Percentiles rank a stretch among this genome's conserved stretches.
These are phyloP conservation scores for Saccharomycopsis sp. DNA, from an alignment of 805 yeast species.

Conservation along the genomic window DNA sequence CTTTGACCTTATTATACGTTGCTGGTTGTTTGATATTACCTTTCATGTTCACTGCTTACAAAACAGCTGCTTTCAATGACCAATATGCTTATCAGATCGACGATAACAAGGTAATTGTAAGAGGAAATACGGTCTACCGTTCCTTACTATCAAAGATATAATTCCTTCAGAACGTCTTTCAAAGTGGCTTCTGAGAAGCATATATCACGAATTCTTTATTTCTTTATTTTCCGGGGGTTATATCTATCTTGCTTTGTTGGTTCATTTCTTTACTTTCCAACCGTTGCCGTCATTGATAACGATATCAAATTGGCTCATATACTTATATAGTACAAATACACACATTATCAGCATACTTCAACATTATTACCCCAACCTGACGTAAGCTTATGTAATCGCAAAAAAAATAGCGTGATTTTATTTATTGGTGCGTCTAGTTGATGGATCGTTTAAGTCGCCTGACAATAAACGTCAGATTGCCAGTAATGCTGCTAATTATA, in stretches of 20 bases:
- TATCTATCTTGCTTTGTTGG: background rate
- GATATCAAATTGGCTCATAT: background rate
- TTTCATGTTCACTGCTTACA: constrained; percentile 20
- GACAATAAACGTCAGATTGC: too few relatives aligned
- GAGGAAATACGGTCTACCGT: background rate
- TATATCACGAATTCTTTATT: background rate
- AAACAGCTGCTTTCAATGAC: constrained; percentile 8
- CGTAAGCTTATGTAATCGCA: background rate
- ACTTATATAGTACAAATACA: too few relatives aligned
- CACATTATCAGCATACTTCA: too few relatives aligned
- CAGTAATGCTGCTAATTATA: too few relatives aligned
- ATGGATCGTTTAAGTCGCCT: too few relatives aligned
- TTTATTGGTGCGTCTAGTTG: too few relatives aligned
- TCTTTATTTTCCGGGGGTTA: background rate
- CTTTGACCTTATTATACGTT: constrained; percentile 12
- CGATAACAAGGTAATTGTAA: background rate
- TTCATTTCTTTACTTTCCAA: background rate
- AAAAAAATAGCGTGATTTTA: background rate
- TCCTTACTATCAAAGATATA: constrained; percentile 1
- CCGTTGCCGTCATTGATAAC: background rate
- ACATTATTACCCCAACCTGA: too few relatives aligned
- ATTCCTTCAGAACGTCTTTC: background rate
- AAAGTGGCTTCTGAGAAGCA: too few relatives aligned
- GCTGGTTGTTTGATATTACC: constrained; percentile 20
- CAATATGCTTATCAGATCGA: background rate